Evolutionary conservation across 2,329 filamentous ascomycete genomes (phyloP).

Genomic region (Talaromyces pinophilus): DNA sequence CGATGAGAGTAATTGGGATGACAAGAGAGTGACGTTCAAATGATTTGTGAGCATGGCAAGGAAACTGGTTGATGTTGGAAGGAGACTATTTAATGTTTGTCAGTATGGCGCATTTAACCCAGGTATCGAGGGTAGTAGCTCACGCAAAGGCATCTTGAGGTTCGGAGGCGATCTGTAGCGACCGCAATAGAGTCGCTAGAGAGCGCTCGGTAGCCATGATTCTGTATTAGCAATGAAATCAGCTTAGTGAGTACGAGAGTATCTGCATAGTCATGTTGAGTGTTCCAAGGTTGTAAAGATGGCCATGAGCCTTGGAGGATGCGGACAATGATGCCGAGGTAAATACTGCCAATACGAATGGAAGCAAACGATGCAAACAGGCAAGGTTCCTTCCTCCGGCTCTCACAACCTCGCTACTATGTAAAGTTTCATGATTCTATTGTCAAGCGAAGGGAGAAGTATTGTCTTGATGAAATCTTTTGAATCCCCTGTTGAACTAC

Average conservation of each 20-base stretch:
- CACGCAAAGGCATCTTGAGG: conserved; percentile 63
- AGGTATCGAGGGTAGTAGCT: conserved; percentile 23
- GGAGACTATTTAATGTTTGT: conserved; percentile 35
- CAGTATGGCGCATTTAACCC: conserved; percentile 22
- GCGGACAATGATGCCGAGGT: conserved; percentile 6
- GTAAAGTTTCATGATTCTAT: too few species aligned
- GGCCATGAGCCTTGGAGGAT: not conserved
- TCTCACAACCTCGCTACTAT: too few species aligned
- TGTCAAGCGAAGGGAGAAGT: too few species aligned
- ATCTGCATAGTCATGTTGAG: not conserved
- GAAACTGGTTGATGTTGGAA: conserved; percentile 54
- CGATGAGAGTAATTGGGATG: conserved; percentile 60
- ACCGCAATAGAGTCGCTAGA: conserved; percentile 60
- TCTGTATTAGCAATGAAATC: not conserved
- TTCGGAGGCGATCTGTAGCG: conserved; percentile 59
- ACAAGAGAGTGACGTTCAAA: conserved; percentile 61
- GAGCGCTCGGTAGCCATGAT: conserved; percentile 62
- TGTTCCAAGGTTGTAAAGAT: not conserved
- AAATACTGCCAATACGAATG: not conserved
- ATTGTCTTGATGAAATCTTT: too few species aligned
- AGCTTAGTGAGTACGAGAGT: not conserved
- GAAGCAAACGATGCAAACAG: conserved; percentile 2
- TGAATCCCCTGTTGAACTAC: too few species aligned
- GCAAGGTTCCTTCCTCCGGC: not conserved
- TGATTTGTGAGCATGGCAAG: conserved; percentile 59